Percentiles rank a stretch among this genome's conserved stretches.
Conservation (phyloP, 768 basidiomycete genomes). For the Suillus hirtellus region DNA sequence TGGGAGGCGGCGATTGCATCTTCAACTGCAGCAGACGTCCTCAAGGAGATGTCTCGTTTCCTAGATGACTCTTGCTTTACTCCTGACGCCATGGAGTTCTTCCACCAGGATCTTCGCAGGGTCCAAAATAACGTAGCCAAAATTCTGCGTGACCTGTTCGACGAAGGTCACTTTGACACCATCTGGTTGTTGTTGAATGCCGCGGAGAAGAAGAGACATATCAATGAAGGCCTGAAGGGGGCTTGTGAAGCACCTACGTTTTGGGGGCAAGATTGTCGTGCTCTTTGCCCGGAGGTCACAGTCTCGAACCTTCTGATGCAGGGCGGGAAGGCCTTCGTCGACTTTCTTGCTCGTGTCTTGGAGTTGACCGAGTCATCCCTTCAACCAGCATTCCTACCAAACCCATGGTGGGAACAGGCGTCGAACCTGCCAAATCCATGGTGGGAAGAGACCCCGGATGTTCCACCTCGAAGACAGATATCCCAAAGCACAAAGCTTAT, state of each 20-base stretch:
- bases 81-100: not conserved
- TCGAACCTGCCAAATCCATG: conserved; percentile 17
- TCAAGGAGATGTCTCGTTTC: conserved; percentile 7
- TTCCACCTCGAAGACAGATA: conserved; percentile 4
- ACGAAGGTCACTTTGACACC: conserved; percentile 11
- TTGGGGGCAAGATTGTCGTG: conserved; percentile 16
- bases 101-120: conserved; percentile 9
- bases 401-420: conserved; percentile 7
- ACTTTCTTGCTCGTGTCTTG: conserved; percentile 8
- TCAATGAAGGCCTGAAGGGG: conserved; percentile 18
- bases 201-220: conserved; percentile 14
- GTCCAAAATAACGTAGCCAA: not conserved
- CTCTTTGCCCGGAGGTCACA: conserved; percentile 22
- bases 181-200: conserved; percentile 21
- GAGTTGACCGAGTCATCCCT: conserved; percentile 7
- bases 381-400: conserved; percentile 3
- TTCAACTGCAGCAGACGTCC: conserved; percentile 16
- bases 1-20: conserved; percentile 20
- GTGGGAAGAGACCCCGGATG: conserved; percentile 10
- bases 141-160: not conserved
- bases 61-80: not conserved
- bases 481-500: conserved; percentile 4
- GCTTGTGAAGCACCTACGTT: conserved; percentile 9
- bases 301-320: conserved; percentile 12
- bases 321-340: conserved; percentile 10